Percentiles rank a stretch among this genome's conserved stretches.
Evolutionary conservation across 2,329 filamentous ascomycete species (phyloP).

Genomic region (Penicillium hesseltinei): DNA sequence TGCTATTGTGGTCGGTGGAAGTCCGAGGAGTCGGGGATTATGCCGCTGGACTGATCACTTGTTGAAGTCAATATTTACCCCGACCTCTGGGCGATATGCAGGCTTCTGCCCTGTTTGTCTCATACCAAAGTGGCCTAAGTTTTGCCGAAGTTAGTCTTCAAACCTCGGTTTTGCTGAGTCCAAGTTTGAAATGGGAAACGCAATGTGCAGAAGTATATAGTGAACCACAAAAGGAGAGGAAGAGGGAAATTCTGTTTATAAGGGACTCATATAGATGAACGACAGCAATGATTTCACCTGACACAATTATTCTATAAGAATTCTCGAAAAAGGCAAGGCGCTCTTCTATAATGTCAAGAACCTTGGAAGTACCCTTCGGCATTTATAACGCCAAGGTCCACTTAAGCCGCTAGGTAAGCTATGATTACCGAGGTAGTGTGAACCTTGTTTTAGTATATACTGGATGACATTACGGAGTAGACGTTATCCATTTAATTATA

Average conservation of each 20-base stretch:
- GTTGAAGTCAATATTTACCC: neutral
- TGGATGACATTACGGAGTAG: neutral
- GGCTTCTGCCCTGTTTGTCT: neutral
- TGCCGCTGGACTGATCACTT: neutral
- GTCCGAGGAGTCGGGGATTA: slow-evolving; percentile 12
- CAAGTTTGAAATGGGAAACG: neutral
- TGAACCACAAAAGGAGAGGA: neutral
- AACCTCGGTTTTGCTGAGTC: neutral
- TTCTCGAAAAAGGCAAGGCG: neutral
- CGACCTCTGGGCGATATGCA: neutral
- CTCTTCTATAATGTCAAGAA: neutral
- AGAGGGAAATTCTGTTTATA: neutral
- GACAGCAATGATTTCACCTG: neutral
- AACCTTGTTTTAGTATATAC: neutral
- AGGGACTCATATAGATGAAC: neutral
- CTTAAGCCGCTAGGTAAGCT: neutral
- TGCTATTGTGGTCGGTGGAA: slow-evolving; percentile 6
- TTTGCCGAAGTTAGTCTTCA: neutral
- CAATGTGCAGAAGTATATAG: neutral
- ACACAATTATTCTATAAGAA: neutral
- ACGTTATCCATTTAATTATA: neutral
- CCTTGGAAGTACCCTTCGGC: neutral
- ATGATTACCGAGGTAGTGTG: neutral
- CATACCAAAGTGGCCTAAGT: neutral
- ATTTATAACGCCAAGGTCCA: neutral